Evolutionary conservation across 1,284 basidiomycete species (phyloP), one percentile per base, ranked within the genome.

Genomic region (Cutaneotrichosporon dermatis): DNA sequence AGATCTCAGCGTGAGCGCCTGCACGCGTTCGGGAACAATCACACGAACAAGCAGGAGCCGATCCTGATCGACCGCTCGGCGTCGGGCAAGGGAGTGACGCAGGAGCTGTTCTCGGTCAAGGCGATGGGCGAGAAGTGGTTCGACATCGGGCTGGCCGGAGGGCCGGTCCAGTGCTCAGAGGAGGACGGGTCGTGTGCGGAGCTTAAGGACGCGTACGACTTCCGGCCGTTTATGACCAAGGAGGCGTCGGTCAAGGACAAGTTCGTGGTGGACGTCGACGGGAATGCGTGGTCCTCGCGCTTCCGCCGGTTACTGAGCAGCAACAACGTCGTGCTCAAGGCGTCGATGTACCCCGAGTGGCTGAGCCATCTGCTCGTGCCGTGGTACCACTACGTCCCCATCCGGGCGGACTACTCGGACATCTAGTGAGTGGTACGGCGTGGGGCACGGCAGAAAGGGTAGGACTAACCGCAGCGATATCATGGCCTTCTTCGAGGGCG

Each of bases 401-500:
- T 77, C 48, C 71, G 72, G 49, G 42, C 75, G 44, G 76, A 79
- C 57, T 79, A 78, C 58, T 68, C 67, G 6, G 76, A 79, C 59
- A 57, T 78, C 36, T 75, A 76, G 54, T 55, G 37, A 49, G 54
- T 55, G 52, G 9, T 34, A 11, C n/a, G 7, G 51, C 15, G 7
- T 42, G 6, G 12, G 35, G 34, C 4, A 33, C 34, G 11, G 13
- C 4, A 25, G 3, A 35, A 36, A 35, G 25, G 45, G 10, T 8
- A 48, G 8, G 15, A 15, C 43, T 16, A 8, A 54, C 44, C 34
- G 3, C 54, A 55, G 54, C 64, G 78, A 80, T 62, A 74, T 79
- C 59, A 73, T 81, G 72, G 70, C 77, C 0, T 81, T 79, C 70
- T 80, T 81, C 68, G 66, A 70, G 9, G 80, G 80, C 49, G 72